A percentile compares a stretch with the other conserved stretches of the same genome.
Evolutionary conservation across 2,329 filamentous ascomycete species (phyloP).

Genomic region (Paecilomyces formosus): DNA sequence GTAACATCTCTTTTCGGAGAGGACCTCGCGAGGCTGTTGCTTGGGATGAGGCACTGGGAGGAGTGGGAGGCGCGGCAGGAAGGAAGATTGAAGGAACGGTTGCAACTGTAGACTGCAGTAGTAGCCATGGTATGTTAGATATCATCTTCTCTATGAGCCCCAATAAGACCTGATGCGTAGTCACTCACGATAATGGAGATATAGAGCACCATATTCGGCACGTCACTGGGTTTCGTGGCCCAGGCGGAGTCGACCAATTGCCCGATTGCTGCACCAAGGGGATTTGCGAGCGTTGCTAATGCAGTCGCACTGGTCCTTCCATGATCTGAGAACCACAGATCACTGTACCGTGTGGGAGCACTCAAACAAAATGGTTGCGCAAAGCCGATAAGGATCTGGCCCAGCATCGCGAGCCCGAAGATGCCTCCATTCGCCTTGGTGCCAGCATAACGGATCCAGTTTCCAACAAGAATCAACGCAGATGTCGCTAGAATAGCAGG

Average conservation of each 20-base stretch:
- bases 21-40: conserved; percentile 41
- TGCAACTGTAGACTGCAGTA: conserved; percentile 53
- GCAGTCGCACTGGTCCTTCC: conserved; percentile 86
- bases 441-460: conserved; percentile 85
- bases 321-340: conserved; percentile 83
- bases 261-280: conserved; percentile 79
- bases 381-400: conserved; percentile 82
- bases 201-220: conserved; percentile 79
- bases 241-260: conserved; percentile 79
- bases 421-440: conserved; percentile 51
- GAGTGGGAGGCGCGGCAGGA: conserved; percentile 67
- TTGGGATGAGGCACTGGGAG: conserved; percentile 60
- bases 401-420: conserved; percentile 77
- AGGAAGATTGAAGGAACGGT: conserved; percentile 74
- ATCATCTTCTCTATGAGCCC: neutral
- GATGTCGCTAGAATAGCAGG: conserved; percentile 67
- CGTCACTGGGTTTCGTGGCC: conserved; percentile 54
- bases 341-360: conserved; percentile 83
- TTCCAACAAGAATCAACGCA: conserved; percentile 68
- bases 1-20: conserved; percentile 46
- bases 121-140: neutral
- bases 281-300: conserved; percentile 76
- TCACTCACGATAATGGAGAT: conserved; percentile 68
- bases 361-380: conserved; percentile 88
- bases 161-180: neutral